Evolutionary conservation across 768 basidiomycete species (phyloP).

Genomic region (Terana coerulea): DNA sequence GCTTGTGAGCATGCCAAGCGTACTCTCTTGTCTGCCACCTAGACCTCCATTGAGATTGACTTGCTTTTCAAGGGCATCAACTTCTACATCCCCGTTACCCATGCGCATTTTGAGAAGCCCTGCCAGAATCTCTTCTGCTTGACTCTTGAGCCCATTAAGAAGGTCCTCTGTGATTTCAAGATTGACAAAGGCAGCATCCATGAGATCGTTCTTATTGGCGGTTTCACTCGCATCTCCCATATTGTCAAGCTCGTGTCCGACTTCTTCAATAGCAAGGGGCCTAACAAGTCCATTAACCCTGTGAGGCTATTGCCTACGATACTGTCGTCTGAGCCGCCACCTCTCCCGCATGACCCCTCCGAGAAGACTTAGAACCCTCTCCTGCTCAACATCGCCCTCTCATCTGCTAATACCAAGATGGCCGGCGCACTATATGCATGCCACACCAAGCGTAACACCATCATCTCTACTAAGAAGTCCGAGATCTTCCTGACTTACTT

Average conservation of each 20-base stretch:
- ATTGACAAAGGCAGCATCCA: constrained; percentile 95
- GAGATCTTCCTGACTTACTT: constrained; percentile 98
- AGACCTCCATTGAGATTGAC: constrained; percentile 97
- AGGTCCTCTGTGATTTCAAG: constrained; percentile 96
- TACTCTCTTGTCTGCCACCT: constrained; percentile 93
- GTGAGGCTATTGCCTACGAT: constrained; percentile 98
- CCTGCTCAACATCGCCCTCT: constrained; percentile 88
- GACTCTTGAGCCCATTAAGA: constrained; percentile 94
- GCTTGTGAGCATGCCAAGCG: constrained; percentile 99
- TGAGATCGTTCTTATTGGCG: constrained; percentile 97
- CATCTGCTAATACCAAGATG: constrained; percentile 95
- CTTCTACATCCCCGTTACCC: constrained; percentile 97
- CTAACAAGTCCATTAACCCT: constrained; percentile 99
- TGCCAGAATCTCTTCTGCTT: constrained; percentile 94
- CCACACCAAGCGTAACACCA: constrained; percentile 98
- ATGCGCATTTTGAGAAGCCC: constrained; percentile 95
- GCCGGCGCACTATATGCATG: constrained; percentile 99
- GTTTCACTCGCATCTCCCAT: constrained; percentile 97
- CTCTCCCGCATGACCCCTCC: constrained; percentile 93
- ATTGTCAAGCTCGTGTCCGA: constrained; percentile 97
- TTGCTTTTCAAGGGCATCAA: constrained; percentile 97
- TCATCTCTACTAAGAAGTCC: constrained; percentile 97
- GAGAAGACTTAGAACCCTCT: constrained; percentile 97
- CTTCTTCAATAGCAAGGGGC: constrained; percentile 98
- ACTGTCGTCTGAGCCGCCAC: constrained; percentile 99